Percentiles rank a stretch among this genome's conserved stretches.
phyloP scores from a whole-genome alignment of 2,329 filamentous ascomycete species.

The Xylaria hypoxylon region DNA sequence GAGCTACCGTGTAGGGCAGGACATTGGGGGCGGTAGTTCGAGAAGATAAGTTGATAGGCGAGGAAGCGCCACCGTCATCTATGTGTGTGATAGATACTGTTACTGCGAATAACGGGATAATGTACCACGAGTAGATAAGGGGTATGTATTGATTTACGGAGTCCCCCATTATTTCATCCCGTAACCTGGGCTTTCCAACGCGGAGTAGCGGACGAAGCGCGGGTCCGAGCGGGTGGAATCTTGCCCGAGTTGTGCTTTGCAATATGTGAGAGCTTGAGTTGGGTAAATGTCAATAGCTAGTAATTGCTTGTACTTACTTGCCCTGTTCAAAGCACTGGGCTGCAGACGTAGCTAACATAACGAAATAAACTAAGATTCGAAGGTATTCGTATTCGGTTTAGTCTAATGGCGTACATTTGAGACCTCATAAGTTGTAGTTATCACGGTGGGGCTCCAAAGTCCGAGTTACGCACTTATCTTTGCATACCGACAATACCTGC shows the following conservation, averaged over 20 bases:
- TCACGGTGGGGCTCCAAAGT: too few species aligned
- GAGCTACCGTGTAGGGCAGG: constrained; percentile 86
- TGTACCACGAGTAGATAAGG: constrained; percentile 19
- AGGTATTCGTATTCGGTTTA: too few species aligned
- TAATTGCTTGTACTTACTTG: background rate
- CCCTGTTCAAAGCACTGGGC: background rate
- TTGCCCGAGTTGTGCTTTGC: too few species aligned
- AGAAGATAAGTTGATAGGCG: constrained; percentile 56
- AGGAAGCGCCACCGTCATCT: constrained; percentile 29
- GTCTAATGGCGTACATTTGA: too few species aligned
- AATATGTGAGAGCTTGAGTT: constrained; percentile 3
- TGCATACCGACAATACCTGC: too few species aligned
- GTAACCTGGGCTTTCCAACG: constrained; percentile 1
- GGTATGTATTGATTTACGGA: constrained; percentile 15
- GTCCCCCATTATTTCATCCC: constrained; percentile 7
- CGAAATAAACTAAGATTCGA: too few species aligned
- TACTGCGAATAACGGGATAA: constrained; percentile 27
- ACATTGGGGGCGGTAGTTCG: constrained; percentile 76
- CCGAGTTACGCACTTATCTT: too few species aligned
- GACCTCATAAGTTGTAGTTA: too few species aligned
- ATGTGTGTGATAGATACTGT: constrained; percentile 27
- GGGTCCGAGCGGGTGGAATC: constrained; percentile 17
- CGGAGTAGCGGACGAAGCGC: constrained; percentile 22
- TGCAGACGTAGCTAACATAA: too few species aligned
- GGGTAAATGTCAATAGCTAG: background rate